These are phyloP conservation scores for Pythium plurisporium DNA, from an alignment of 352 stramenopile species.

Conservation along the genomic window DNA sequence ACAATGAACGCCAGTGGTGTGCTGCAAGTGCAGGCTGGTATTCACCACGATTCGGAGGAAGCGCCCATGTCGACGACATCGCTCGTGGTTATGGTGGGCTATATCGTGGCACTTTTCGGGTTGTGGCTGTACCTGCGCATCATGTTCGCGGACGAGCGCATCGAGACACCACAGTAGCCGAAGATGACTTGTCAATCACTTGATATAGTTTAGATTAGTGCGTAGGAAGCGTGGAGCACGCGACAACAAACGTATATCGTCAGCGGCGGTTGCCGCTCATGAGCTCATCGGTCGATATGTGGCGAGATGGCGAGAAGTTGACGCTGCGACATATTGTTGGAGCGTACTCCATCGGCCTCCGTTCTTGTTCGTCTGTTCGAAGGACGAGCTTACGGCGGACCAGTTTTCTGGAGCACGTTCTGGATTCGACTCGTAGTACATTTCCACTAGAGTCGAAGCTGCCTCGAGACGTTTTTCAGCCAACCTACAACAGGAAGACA, in stretches of 20 bases:
- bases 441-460: slow-evolving; percentile 21
- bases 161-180: slow-evolving; percentile 32
- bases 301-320: slow-evolving; percentile 18
- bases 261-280: not conserved
- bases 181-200: no score
- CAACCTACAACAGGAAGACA: slow-evolving; percentile 7
- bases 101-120: slow-evolving; percentile 39
- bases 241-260: not conserved
- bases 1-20: slow-evolving; percentile 85
- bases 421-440: slow-evolving; percentile 26
- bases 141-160: slow-evolving; percentile 54
- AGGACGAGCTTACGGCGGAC: not conserved
- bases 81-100: slow-evolving; percentile 45
- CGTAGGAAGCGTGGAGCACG: not conserved
- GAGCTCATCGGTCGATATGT: slow-evolving; percentile 9
- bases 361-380: not conserved
- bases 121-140: slow-evolving; percentile 71
- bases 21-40: slow-evolving; percentile 73
- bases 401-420: slow-evolving; percentile 10
- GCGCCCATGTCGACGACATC: slow-evolving; percentile 66
- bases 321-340: slow-evolving; percentile 20
- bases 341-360: slow-evolving; percentile 12
- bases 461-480: slow-evolving; percentile 16
- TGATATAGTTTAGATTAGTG: no score
- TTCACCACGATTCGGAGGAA: slow-evolving; percentile 77